These are phyloP conservation scores for Phaeosphaeria sp. DNA, from an alignment of 2,329 filamentous ascomycete species.

Conservation along the genomic window DNA sequence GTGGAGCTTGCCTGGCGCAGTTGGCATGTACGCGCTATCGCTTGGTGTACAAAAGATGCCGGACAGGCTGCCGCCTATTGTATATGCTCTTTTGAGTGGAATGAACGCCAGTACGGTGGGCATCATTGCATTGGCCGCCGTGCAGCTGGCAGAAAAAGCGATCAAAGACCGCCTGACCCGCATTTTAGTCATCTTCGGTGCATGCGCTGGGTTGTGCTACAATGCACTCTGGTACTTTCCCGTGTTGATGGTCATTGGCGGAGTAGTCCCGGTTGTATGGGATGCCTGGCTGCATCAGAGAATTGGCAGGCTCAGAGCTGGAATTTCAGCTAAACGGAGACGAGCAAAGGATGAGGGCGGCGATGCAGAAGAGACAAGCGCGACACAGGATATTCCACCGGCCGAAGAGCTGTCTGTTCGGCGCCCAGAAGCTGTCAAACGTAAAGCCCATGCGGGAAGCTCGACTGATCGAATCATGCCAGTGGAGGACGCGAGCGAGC, in stretches of 20 bases:
- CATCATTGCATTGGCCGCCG: slow-evolving; percentile 72
- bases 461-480: slow-evolving; percentile 24
- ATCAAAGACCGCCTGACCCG: slow-evolving; percentile 70
- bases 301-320: slow-evolving; percentile 37
- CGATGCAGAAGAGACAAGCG: slow-evolving; percentile 27
- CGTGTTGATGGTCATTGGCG: slow-evolving; percentile 64
- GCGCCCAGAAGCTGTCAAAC: slow-evolving; percentile 28
- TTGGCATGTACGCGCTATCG: slow-evolving; percentile 73
- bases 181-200: slow-evolving; percentile 68
- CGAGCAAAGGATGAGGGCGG: slow-evolving; percentile 21
- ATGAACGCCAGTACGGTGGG: slow-evolving; percentile 76
- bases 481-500: slow-evolving; percentile 9
- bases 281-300: slow-evolving; percentile 61
- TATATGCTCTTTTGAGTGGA: slow-evolving; percentile 73
- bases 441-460: slow-evolving; percentile 21
- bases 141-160: slow-evolving; percentile 70
- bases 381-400: slow-evolving; percentile 15
- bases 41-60: slow-evolving; percentile 68
- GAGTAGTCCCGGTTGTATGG: slow-evolving; percentile 60
- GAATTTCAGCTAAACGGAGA: slow-evolving; percentile 23
- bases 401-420: slow-evolving; percentile 11
- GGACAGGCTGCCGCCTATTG: slow-evolving; percentile 64
- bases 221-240: slow-evolving; percentile 80
- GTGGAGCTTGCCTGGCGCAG: slow-evolving; percentile 73
- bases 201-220: slow-evolving; percentile 70